phyloP scores from a whole-genome alignment of 225 moss, liverwort and hornwort species.

The Straminergon stramineum region DNA sequence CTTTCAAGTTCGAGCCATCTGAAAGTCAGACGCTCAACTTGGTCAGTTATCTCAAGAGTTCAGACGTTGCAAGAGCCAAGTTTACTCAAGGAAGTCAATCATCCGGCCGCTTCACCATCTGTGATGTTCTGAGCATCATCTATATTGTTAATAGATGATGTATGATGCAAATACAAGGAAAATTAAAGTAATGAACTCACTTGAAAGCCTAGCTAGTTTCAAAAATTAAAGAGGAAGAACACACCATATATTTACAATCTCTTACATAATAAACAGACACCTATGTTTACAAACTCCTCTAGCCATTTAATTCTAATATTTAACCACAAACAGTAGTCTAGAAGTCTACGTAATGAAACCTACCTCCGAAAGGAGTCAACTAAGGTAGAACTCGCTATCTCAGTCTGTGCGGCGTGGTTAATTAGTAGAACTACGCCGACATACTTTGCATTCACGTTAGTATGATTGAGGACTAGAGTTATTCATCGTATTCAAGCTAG shows the following conservation, averaged over 20 bases:
- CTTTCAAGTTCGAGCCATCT: neutral
- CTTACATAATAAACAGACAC: neutral
- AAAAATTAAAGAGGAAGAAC: neutral
- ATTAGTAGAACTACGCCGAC: neutral
- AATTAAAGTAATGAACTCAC: neutral
- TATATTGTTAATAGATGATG: neutral
- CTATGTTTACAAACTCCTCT: neutral
- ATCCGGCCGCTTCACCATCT: neutral
- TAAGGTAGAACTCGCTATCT: neutral
- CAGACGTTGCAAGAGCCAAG: neutral
- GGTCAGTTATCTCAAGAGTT: neutral
- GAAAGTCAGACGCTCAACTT: neutral
- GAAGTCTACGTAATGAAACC: neutral
- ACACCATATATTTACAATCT: neutral
- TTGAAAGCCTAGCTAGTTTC: neutral
- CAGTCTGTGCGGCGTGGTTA: too few relatives aligned
- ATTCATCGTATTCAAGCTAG: neutral
- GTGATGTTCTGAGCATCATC: neutral
- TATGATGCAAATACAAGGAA: neutral
- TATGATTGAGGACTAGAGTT: neutral
- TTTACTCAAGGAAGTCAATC: neutral
- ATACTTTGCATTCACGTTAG: neutral
- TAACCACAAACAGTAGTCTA: neutral
- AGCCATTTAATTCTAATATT: neutral
- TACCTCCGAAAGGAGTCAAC: neutral